Evolutionary conservation across 495 filamentous ascomycete species (phyloP).

Genomic region (Platismatia glauca): DNA sequence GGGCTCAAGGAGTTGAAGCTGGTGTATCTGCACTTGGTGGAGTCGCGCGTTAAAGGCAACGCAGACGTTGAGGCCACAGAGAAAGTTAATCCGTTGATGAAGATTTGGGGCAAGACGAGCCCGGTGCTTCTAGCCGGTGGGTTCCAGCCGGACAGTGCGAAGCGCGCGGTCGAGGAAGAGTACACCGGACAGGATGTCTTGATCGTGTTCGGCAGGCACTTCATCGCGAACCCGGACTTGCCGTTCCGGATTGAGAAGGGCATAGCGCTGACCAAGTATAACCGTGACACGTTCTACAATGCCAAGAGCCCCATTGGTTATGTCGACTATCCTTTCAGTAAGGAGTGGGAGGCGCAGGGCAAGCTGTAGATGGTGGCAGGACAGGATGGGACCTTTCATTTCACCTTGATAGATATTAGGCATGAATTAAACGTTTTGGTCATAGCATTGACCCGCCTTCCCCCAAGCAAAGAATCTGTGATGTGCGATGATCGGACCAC

Average conservation of each 20-base stretch:
- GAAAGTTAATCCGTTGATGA: conserved; percentile 44
- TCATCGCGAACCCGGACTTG: conserved; percentile 65
- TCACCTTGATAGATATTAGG: background rate
- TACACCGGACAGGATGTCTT: conserved; percentile 45
- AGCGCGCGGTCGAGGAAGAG: conserved; percentile 42
- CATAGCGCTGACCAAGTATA: conserved; percentile 46
- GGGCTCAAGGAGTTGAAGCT: conserved; percentile 47
- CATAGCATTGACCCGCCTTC: background rate
- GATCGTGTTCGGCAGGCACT: conserved; percentile 34
- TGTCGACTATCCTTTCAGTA: conserved; percentile 54
- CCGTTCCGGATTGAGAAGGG: conserved; percentile 51
- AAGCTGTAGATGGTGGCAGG: background rate
- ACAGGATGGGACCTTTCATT: background rate
- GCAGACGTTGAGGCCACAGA: conserved; percentile 36
- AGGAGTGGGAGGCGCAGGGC: conserved; percentile 32
- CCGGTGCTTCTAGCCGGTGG: conserved; percentile 58
- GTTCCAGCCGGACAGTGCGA: conserved; percentile 40
- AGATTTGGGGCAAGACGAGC: conserved; percentile 38
- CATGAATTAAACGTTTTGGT: background rate
- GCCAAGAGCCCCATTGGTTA: conserved; percentile 46
- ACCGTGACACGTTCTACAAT: conserved; percentile 53
- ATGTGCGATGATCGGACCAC: background rate
- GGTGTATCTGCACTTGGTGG: conserved; percentile 59
- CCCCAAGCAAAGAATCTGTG: background rate
- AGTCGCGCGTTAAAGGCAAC: conserved; percentile 42